Base-by-base conservation (phyloP, 306 rosid species). In the Senna tora region DNA sequence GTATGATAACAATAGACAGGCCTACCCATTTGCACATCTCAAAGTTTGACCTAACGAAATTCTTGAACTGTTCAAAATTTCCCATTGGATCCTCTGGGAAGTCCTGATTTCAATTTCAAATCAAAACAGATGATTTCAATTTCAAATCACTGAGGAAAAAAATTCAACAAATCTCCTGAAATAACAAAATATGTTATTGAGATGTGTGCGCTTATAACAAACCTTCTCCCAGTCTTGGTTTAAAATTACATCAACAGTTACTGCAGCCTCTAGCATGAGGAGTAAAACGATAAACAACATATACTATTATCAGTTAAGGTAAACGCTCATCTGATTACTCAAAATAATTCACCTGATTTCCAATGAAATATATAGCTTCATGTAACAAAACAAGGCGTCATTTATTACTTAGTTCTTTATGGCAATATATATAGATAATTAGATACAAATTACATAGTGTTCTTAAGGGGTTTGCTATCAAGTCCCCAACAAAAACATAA, bases 161-260 rank as follows among this genome's bases (percentile, higher is more conserved):
- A 54, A 32, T 16, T 4, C 41, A 36, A 58, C 39, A 13, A 22
- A 46, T 53, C 14, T 33, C 57, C n/a, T 34, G 53, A 81, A 25
- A 10, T 13, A 47, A 57, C 59, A 38, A 30, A 72, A 34, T 25
- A 51, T 3, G 62, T 57, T 56, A 70, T 14, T 8, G 42, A 21
- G 25, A 54, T 15, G 25, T 17, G 36, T 28, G 32, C 63, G n/a
- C 13, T 71, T 50, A 64, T 17, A 41, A 54, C 7, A 65, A 81
- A 90, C 96, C 92, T 82, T 64, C 76, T 85, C 88, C 95, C 96
- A 93, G 56, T 90, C 85, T 67, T 15, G 85, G 80, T 90, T 87
- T 46, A 93, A 72, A 64, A 90, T 79, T 69, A 88, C 78, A 84
- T 90, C 96, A 51, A 86, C 78, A 43, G 88, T 50, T 20, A 93